Base-by-base conservation (phyloP, 2,329 filamentous ascomycete species). In the Nemania bipapillata region DNA sequence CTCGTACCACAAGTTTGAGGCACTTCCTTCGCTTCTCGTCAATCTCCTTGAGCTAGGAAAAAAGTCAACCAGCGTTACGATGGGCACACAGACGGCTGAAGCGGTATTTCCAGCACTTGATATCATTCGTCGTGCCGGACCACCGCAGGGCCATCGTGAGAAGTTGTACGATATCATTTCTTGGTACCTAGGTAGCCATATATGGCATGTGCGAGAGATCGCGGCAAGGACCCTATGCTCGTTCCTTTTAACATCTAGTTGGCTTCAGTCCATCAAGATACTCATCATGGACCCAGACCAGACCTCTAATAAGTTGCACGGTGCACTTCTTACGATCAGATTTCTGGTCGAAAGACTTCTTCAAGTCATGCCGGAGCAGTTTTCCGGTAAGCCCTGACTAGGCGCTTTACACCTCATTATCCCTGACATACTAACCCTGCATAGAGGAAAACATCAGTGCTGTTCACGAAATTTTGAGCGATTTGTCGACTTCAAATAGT, bases 81-180 rank as follows among this genome's bases (percentile, higher is more conserved):
- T 76, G 63, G 72, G 72, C 55, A 81, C 84, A 66, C 79, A 83
- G 59, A 80, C 85, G 1, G 86, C 88, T 5, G 91, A 94, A 79
- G 90, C 90, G 0, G 91, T 95, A 2, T 95, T 96, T 75, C 92
- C 93, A 0, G 92, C 91, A 0, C 82, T 96, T n/a, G 92, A 95
- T 73, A 91, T 96, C 40, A 85, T 96, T 57, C 88, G 92, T 56
- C 87, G 92, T 60, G 90, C 90, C 11, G 87, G 89, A 0, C 89
- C 92, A 0, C 91, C 92, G 0, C 83, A 86, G 26, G 77, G 83
- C 2, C 80, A 87, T 66, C 82, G 86, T 1, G 80, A 83, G 1
- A 83, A 86, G 54, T 86, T 94, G 4, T 85, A 87, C 72, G 74
- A 79, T 2, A 83, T 87, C 54, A 88, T 95, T 7, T 79, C 85